phyloP scores from a whole-genome alignment of 345 rosid species.

The Citrus maxima region DNA sequence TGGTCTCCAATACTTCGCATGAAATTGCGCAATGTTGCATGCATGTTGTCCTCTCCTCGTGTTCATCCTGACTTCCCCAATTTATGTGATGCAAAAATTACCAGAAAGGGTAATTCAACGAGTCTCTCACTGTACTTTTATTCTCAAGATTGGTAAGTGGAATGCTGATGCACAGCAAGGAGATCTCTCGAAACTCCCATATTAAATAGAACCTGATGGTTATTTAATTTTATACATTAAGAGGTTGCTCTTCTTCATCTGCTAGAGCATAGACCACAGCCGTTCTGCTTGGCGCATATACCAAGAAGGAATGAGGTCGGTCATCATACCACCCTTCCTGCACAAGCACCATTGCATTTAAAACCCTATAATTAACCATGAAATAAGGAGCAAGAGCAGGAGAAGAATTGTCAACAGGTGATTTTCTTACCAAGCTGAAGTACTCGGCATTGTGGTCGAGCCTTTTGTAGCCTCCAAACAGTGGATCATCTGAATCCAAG shows the following conservation, averaged over 20 bases:
- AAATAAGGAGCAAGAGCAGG: not conserved
- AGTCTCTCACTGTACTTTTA: not conserved
- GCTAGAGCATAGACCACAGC: slow-evolving; percentile 81
- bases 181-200: not conserved
- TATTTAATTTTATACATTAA: not conserved
- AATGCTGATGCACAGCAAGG: not conserved
- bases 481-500: slow-evolving; percentile 71
- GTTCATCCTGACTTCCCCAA: not conserved
- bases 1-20: not conserved
- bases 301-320: slow-evolving; percentile 70
- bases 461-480: slow-evolving; percentile 79
- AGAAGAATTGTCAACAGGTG: not conserved
- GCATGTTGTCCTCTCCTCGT: not conserved
- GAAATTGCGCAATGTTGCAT: not conserved
- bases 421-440: slow-evolving; percentile 66
- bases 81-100: not conserved
- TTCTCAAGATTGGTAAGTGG: not conserved
- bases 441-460: slow-evolving; percentile 56
- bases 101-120: not conserved
- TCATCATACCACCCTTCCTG: slow-evolving; percentile 74
- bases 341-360: slow-evolving; percentile 16
- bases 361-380: not conserved
- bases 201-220: not conserved
- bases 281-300: slow-evolving; percentile 82
- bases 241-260: slow-evolving; percentile 29